Percentiles rank a stretch among this genome's conserved stretches.
Evolutionary conservation across 129 eudicot species (phyloP).

Genomic region (Artemisia tridentata): DNA sequence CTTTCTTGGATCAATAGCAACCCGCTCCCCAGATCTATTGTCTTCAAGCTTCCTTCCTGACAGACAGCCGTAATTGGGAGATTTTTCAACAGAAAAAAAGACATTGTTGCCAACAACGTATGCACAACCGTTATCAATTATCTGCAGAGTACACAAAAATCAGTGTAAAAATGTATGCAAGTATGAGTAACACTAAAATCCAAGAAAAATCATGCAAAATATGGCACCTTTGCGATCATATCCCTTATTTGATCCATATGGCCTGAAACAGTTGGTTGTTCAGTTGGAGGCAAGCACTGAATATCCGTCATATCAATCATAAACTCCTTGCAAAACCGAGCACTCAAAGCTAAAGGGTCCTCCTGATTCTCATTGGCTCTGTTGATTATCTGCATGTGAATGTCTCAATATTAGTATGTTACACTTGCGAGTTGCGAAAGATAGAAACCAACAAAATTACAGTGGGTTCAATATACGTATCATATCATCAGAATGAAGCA

Average conservation of each 20-base stretch:
- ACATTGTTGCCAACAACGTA: slow-evolving; percentile 78
- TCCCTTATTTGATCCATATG: slow-evolving; percentile 73
- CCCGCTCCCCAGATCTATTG: slow-evolving; percentile 86
- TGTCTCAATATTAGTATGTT: slow-evolving; percentile 6
- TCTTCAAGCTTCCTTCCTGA: slow-evolving; percentile 77
- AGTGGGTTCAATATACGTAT: background rate
- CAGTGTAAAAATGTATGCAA: background rate
- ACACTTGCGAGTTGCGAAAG: slow-evolving; percentile 2
- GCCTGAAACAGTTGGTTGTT: slow-evolving; percentile 80
- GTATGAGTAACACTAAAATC: background rate
- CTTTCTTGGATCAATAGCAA: slow-evolving; percentile 81
- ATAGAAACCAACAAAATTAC: background rate
- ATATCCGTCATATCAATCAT: slow-evolving; percentile 72
- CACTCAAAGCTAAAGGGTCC: slow-evolving; percentile 66
- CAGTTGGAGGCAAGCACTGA: slow-evolving; percentile 73
- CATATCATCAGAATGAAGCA: background rate
- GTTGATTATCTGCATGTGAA: slow-evolving; percentile 62
- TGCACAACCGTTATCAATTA: slow-evolving; percentile 57
- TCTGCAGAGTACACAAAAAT: slow-evolving; percentile 41
- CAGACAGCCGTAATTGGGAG: slow-evolving; percentile 61
- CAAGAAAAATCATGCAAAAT: background rate
- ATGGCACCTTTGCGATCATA: slow-evolving; percentile 67
- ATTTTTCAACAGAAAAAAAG: slow-evolving; percentile 71
- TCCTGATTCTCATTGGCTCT: slow-evolving; percentile 75
- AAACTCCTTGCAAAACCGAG: slow-evolving; percentile 69